These are phyloP conservation scores for Gracilaria domingensis DNA, from an alignment of 23 red algal genomes.

Conservation along the genomic window DNA sequence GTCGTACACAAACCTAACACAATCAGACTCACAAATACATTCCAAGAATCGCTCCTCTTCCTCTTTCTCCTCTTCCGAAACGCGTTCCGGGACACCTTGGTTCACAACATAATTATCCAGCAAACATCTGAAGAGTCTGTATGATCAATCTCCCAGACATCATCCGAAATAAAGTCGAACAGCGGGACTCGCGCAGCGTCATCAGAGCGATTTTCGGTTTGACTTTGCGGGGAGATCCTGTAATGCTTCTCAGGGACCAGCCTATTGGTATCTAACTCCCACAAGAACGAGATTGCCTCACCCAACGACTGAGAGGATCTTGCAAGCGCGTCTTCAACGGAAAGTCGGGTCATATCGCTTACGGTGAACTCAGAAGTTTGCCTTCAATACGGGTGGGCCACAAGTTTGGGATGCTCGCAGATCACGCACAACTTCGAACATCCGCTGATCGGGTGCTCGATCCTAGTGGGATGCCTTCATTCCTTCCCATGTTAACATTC, in stretches of 20 bases:
- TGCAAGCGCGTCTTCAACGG: constrained; percentile 38
- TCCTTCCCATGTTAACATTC: no score
- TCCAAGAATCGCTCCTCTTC: constrained; percentile 67
- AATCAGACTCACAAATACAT: constrained; percentile 34
- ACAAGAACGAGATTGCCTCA: constrained; percentile 30
- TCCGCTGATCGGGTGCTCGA: no score
- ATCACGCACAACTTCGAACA: no score
- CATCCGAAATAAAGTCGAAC: constrained; percentile 50
- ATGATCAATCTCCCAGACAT: constrained; percentile 70
- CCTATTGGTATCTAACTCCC: constrained; percentile 70
- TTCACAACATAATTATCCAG: constrained; percentile 72
- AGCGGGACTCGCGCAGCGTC: constrained; percentile 62
- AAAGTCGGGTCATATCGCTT: neutral
- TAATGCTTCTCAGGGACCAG: constrained; percentile 60
- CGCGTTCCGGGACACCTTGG: constrained; percentile 57
- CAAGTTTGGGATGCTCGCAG: no score
- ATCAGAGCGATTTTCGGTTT: constrained; percentile 20
- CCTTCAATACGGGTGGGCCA: no score
- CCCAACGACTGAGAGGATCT: neutral
- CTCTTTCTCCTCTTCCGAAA: constrained; percentile 45
- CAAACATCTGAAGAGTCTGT: constrained; percentile 45
- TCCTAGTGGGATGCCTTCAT: no score
- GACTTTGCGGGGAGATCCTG: constrained; percentile 24
- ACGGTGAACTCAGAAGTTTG: neutral
- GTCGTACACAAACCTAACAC: constrained; percentile 29